These are phyloP conservation scores for Pholiota molesta DNA, from an alignment of 768 basidiomycete genomes.

Conservation along the genomic window DNA sequence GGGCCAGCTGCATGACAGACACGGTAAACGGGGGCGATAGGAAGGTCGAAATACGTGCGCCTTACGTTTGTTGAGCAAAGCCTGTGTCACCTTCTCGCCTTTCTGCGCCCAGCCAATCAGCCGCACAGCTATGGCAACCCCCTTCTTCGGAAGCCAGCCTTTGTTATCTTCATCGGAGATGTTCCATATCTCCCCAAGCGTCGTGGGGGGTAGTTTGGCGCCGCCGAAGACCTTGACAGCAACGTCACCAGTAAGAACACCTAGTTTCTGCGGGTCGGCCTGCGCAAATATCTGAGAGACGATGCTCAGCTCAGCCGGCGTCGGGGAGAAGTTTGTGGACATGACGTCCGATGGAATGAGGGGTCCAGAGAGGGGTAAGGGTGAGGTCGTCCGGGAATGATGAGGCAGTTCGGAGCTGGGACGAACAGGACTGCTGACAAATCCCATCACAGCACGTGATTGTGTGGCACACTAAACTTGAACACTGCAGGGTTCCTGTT, in stretches of 20 bases:
- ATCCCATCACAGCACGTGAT: conserved; percentile 21
- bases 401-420: conserved; percentile 1
- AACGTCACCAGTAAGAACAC: conserved; percentile 87
- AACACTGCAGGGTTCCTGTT: conserved; percentile 2
- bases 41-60: conserved; percentile 16
- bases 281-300: conserved; percentile 74
- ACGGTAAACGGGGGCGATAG: conserved; percentile 14
- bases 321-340: conserved; percentile 48
- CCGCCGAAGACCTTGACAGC: conserved; percentile 87
- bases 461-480: conserved; percentile 11
- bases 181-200: conserved; percentile 92
- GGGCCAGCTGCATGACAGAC: conserved; percentile 68
- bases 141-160: conserved; percentile 88
- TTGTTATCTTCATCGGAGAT: conserved; percentile 93
- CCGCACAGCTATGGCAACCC: conserved; percentile 85
- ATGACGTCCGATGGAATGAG: conserved; percentile 33
- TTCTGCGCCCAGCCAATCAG: conserved; percentile 94
- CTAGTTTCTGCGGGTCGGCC: conserved; percentile 78
- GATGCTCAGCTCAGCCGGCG: conserved; percentile 56
- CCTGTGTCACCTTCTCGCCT: conserved; percentile 67
- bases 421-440: conserved; percentile 12
- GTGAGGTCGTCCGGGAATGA: conserved; percentile 18
- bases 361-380: conserved; percentile 14
- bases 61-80: conserved; percentile 75
- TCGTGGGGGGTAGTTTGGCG: conserved; percentile 74